Evolutionary conservation across 805 yeast genomes (phyloP).

Genomic region (Metschnikowia hibisci): DNA sequence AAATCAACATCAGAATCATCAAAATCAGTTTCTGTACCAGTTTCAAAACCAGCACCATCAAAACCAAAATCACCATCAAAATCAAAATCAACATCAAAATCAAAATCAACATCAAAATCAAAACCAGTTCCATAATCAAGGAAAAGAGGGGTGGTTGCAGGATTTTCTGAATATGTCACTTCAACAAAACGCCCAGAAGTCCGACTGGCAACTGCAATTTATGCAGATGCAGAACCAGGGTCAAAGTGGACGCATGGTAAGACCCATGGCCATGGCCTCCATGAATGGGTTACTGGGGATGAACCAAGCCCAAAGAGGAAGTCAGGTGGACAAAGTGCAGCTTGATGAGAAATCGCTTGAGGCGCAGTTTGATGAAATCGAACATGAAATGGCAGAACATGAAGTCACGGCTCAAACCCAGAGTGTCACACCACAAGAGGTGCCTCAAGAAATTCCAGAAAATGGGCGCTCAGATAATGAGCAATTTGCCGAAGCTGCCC

Average conservation of each 20-base stretch:
- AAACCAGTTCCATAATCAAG: conserved; percentile 2
- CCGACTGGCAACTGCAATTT: conserved; percentile 28
- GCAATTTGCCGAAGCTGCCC: conserved; percentile 39
- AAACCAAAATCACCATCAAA: conserved; percentile 13
- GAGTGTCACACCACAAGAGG: neutral
- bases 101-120: conserved; percentile 1
- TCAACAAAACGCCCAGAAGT: conserved; percentile 7
- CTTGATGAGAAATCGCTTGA: conserved; percentile 26
- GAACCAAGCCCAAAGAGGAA: neutral
- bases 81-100: conserved; percentile 17
- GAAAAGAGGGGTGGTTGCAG: conserved; percentile 14
- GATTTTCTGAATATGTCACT: conserved; percentile 15
- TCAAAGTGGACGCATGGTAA: neutral
- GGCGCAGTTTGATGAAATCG: conserved; percentile 32
- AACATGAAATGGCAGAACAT: conserved; percentile 23
- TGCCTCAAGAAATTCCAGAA: conserved; percentile 1
- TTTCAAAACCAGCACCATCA: conserved; percentile 19
- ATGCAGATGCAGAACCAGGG: conserved; percentile 13
- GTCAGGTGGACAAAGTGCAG: conserved; percentile 12
- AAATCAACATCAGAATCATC: conserved; percentile 6
- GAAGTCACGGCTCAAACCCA: conserved; percentile 1
- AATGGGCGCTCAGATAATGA: conserved; percentile 26
- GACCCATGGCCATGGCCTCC: neutral
- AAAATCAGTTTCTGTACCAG: conserved; percentile 1
- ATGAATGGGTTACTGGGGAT: neutral